These are phyloP conservation scores for Phycomyces nitens DNA, from an alignment of 192 early-diverging fungal genomes.

Conservation along the genomic window DNA sequence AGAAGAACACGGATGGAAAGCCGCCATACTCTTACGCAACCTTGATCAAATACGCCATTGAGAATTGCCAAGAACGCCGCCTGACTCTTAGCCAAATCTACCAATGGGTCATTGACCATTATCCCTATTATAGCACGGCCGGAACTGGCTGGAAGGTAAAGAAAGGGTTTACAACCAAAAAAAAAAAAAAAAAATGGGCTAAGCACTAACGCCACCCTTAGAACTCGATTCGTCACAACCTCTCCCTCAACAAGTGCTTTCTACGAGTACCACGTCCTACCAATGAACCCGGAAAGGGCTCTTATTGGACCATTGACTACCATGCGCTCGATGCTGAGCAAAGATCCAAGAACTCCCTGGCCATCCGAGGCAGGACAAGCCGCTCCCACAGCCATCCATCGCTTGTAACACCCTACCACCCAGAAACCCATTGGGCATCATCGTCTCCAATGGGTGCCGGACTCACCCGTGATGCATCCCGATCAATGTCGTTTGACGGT, in stretches of 20 bases:
- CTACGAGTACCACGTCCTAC: conserved; percentile 70
- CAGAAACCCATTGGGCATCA: conserved; percentile 5
- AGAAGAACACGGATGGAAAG: conserved; percentile 46
- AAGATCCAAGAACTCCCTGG: conserved; percentile 15
- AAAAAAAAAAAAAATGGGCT: too few relatives aligned
- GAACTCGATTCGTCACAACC: conserved; percentile 86
- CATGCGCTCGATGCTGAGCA: conserved; percentile 34
- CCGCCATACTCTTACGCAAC: conserved; percentile 77
- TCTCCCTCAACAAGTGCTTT: conserved; percentile 79
- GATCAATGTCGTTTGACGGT: too few relatives aligned
- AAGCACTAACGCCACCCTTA: conserved; percentile 31
- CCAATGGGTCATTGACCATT: conserved; percentile 66
- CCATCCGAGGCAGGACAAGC: conserved; percentile 3
- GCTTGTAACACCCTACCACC: conserved; percentile 7
- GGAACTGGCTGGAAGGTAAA: conserved; percentile 55
- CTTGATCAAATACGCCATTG: conserved; percentile 76
- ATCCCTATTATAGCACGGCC: conserved; percentile 71
- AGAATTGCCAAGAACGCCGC: conserved; percentile 51
- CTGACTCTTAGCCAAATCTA: conserved; percentile 84
- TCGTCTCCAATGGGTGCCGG: neutral
- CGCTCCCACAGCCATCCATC: conserved; percentile 11
- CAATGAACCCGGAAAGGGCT: conserved; percentile 85
- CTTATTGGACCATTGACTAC: conserved; percentile 77
- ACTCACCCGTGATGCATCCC: too few relatives aligned
- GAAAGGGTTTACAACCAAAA: too few relatives aligned